phyloP scores from a whole-genome alignment of 495 filamentous ascomycete species.

The Daldinia caldariorum region DNA sequence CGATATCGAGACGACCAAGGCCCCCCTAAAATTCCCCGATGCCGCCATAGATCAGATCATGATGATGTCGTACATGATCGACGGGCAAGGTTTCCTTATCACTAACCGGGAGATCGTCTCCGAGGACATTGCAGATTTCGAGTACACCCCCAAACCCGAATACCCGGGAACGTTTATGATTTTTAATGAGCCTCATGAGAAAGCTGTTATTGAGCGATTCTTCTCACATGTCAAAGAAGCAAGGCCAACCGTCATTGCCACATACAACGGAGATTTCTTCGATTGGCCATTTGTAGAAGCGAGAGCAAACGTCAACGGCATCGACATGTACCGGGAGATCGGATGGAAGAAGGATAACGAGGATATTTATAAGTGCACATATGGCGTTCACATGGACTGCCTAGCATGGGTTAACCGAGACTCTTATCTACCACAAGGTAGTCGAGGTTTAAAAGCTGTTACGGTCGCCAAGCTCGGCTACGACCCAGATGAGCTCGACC shows the following conservation, averaged over 20 bases:
- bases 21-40: conserved; percentile 98
- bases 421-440: conserved; percentile 96
- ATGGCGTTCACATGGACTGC: conserved; percentile 99
- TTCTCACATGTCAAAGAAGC: conserved; percentile 96
- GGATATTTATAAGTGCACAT: conserved; percentile 92
- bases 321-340: conserved; percentile 99
- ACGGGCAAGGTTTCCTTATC: conserved; percentile 97
- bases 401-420: conserved; percentile 99
- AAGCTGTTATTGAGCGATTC: conserved; percentile 86
- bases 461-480: conserved; percentile 98
- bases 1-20: conserved; percentile 98
- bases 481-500: conserved; percentile 97
- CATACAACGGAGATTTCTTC: conserved; percentile 99
- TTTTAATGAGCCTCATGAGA: conserved; percentile 97
- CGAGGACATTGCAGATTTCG: conserved; percentile 96
- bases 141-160: conserved; percentile 97
- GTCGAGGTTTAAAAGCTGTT: conserved; percentile 96
- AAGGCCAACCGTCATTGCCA: conserved; percentile 93
- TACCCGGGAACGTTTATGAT: conserved; percentile 95
- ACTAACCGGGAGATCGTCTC: conserved; percentile 98
- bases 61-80: conserved; percentile 99
- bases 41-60: conserved; percentile 95
- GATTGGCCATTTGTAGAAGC: conserved; percentile 99
- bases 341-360: conserved; percentile 95
- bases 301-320: conserved; percentile 89